Base-by-base conservation (phyloP, 768 basidiomycete genomes). In the Pseudohyphozyma bogoriensis region DNA sequence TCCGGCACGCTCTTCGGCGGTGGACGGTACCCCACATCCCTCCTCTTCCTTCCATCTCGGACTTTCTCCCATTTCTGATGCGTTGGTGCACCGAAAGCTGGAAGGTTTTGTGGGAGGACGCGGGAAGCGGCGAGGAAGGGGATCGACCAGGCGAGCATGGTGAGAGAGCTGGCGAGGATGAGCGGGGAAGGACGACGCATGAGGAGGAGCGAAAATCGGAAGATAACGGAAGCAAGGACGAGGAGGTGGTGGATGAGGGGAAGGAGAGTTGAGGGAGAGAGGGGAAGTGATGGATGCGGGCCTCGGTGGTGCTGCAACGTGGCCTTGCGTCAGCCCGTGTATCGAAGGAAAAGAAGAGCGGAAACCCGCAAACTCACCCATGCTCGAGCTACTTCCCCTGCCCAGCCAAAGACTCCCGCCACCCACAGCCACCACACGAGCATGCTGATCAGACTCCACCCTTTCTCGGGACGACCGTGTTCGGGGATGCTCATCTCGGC, bases 1-100 rank as follows among this genome's bases (percentile, higher is more conserved):
- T 55, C 59, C 5, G 66, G 66, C 6, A 67, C 66, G 20, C 46
- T 32, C 36, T 67, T 67, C 31, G 66, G 66, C 20, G 66, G 66
- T 6, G 66, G 56, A 3, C 78, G 13, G 79, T 83, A 56, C 70
- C 77, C 55, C 80, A 85, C 57, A 81, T 85, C 63, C 66, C 75
- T 26, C 77, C 81, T 6, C 79, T 79, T 28, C 64, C 81, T 47
- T 74, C 79, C 28, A 76, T 81, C 11, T 81, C 80, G 26, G 79
- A 78, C 55, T 69, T 85, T 68, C 69, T 84, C 20, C 73, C 84
- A 52, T n/a, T 51, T 53, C 29, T 50, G 54, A 44, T 67, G 66
- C 0, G 66, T 67, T 22, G 66, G 66, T 9, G 66, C 57, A 16
- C 66, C 66, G 58, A 67, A 67, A 2, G 59, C 51, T 5, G 66